These are phyloP conservation scores for Penicillium egyptiacum DNA, from an alignment of 495 filamentous ascomycete species.

Conservation along the genomic window DNA sequence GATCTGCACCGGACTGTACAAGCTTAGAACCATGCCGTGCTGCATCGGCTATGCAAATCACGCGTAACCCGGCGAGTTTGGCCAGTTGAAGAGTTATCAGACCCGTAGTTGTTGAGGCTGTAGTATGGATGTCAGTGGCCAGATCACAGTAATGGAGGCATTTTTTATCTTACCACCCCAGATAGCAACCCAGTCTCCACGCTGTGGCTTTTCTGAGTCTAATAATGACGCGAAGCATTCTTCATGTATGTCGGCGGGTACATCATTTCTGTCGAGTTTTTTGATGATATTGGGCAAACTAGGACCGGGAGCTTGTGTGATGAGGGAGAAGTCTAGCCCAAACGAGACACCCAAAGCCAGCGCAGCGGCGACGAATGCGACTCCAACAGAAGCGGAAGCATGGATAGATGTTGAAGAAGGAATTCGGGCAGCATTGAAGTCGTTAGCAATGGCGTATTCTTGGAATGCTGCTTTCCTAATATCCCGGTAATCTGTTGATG, in stretches of 20 bases:
- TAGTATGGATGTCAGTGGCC: not conserved
- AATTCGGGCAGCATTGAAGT: conserved; percentile 62
- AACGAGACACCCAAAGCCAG: conserved; percentile 61
- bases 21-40: conserved; percentile 60
- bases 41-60: conserved; percentile 60
- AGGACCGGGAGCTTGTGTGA: conserved; percentile 46
- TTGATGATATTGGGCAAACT: conserved; percentile 50
- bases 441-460: conserved; percentile 62
- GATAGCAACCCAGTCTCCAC: conserved; percentile 65
- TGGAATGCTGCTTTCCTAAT: conserved; percentile 68
- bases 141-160: not conserved
- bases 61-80: conserved; percentile 56
- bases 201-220: conserved; percentile 42
- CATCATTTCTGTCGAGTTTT: conserved; percentile 30
- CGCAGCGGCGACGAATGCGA: conserved; percentile 62
- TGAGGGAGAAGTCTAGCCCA: conserved; percentile 55
- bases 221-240: conserved; percentile 53
- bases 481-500: conserved; percentile 71
- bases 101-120: conserved; percentile 61
- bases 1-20: conserved; percentile 50
- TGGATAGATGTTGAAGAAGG: conserved; percentile 48
- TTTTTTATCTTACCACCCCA: conserved; percentile 58
- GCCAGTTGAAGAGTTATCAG: conserved; percentile 60
- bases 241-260: conserved; percentile 53
- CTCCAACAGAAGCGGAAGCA: conserved; percentile 59